Conservation (phyloP, 495 filamentous ascomycete genomes). For the Penicillium herquei region DNA sequence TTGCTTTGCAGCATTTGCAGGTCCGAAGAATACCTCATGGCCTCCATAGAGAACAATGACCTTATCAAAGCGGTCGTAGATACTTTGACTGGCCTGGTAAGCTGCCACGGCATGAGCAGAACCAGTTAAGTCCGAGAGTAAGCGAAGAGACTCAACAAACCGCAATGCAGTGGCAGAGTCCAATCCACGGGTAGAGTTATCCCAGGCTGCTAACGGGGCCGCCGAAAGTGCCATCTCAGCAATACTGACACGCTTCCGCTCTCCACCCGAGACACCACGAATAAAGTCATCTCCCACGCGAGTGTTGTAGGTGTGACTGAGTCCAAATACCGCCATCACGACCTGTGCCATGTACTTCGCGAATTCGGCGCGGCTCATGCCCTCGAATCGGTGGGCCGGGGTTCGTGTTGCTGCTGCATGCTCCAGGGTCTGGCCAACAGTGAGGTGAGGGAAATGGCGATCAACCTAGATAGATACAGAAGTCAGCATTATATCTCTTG, state of each 20-base stretch:
- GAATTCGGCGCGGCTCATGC: constrained; percentile 40
- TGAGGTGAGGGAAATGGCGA: constrained; percentile 79
- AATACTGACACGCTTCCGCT: constrained; percentile 81
- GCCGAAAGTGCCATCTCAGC: constrained; percentile 66
- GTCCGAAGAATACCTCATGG: constrained; percentile 65
- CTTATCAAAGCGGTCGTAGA: constrained; percentile 69
- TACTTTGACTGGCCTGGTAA: constrained; percentile 83
- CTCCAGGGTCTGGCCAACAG: constrained; percentile 72
- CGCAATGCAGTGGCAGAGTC: constrained; percentile 79
- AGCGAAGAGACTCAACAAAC: constrained; percentile 66
- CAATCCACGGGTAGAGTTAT: constrained; percentile 68
- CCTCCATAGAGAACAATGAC: constrained; percentile 63
- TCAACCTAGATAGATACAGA: constrained; percentile 50
- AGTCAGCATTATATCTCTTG: too few relatives aligned
- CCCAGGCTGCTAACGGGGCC: constrained; percentile 77
- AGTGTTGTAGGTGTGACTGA: constrained; percentile 74
- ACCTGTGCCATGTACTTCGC: constrained; percentile 54
- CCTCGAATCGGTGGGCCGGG: constrained; percentile 39
- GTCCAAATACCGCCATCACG: constrained; percentile 76
- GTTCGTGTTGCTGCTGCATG: constrained; percentile 71
- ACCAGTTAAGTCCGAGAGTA: constrained; percentile 63
- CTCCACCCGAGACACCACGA: constrained; percentile 77
- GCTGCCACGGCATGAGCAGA: constrained; percentile 76
- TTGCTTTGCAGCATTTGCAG: constrained; percentile 51
- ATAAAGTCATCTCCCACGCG: constrained; percentile 77